These are phyloP conservation scores for Rhizoclosmatium sp. DNA, from an alignment of 192 early-diverging fungal genomes.

Conservation along the genomic window DNA sequence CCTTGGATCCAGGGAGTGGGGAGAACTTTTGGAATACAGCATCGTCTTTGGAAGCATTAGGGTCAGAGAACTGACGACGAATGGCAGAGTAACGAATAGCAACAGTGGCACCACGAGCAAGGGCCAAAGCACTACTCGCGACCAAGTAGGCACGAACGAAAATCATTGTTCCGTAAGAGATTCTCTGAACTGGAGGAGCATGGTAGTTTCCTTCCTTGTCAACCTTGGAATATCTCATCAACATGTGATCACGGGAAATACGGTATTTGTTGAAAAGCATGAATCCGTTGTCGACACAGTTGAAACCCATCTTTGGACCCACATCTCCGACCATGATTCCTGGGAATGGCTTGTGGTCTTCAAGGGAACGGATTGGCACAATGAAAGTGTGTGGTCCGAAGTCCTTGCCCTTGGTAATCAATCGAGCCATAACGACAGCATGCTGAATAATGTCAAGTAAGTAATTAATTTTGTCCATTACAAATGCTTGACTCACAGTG, in stretches of 20 bases:
- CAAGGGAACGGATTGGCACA: conserved; percentile 79
- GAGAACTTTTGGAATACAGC: conserved; percentile 17
- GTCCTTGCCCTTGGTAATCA: conserved; percentile 78
- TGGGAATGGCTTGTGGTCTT: conserved; percentile 74
- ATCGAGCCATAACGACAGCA: conserved; percentile 85
- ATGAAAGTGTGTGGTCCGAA: conserved; percentile 81
- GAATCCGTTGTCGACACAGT: conserved; percentile 86
- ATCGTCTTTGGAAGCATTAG: conserved; percentile 55
- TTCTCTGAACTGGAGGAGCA: conserved; percentile 75
- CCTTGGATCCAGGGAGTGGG: not conserved
- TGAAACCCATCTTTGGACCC: conserved; percentile 89
- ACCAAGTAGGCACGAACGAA: conserved; percentile 82
- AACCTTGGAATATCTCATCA: conserved; percentile 78
- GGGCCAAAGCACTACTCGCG: conserved; percentile 39
- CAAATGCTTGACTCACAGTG: conserved; percentile 43
- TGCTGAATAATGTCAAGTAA: conserved; percentile 55
- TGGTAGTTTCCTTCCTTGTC: conserved; percentile 72
- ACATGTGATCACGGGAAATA: conserved; percentile 78
- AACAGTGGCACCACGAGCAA: conserved; percentile 73
- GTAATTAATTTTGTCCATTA: not conserved
- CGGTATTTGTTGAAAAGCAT: conserved; percentile 83
- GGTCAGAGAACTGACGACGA: conserved; percentile 84
- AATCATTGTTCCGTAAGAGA: conserved; percentile 89
- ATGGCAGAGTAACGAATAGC: conserved; percentile 91
- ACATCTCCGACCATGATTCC: conserved; percentile 89